Base-by-base conservation (phyloP, 1,284 basidiomycete genomes). In the Malassezia japonica region DNA sequence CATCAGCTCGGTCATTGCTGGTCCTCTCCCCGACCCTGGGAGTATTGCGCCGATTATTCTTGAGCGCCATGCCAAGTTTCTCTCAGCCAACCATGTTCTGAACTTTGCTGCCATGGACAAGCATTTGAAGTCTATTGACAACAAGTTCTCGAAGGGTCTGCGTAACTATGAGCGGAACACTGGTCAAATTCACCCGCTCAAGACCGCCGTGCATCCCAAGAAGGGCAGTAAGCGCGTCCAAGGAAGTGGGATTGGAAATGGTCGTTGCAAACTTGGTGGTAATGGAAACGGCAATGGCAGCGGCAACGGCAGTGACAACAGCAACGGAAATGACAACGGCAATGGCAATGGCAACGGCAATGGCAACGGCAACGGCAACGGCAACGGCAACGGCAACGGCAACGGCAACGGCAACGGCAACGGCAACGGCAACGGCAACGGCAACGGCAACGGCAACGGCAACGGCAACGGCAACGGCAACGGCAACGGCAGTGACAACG, bases 391-490 rank as follows among this genome's bases (percentile, higher is more conserved):
- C 12, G 47, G 55, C 28, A 64, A 61, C 44, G 55, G 59, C 36
- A 67, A 67, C 49, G 60, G 57, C 0, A 81, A 82, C 71, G 49
- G 37, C 7, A 76, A 81, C 53, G 16, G 59, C 4, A 83, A 79
- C 64, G 80, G 78, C 9, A 80, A 81, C 61, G 79, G 79, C n/a
- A 79, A n/a, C n/a, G n/a, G n/a, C n/a, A n/a, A n/a, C n/a, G n/a
- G n/a, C n/a, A n/a, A n/a, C n/a, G n/a, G n/a, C n/a, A n/a, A n/a
- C n/a, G n/a, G 78, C 12, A 75, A 74, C 20, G 79, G 79, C 10
- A 64, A 65, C 9, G 81, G 81, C 31, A 70, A 74, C 31, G 74
- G 79, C 52, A 82, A 78, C 67, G 70, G 68, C 3, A 82, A 83
- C 58, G 76, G 67, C 3, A 76, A 80, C 34, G 55, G 55, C 32